Evolutionary conservation across 352 stramenopile species (phyloP), one percentile per base, ranked within the genome.

Genomic region (Phytophthora multivora): DNA sequence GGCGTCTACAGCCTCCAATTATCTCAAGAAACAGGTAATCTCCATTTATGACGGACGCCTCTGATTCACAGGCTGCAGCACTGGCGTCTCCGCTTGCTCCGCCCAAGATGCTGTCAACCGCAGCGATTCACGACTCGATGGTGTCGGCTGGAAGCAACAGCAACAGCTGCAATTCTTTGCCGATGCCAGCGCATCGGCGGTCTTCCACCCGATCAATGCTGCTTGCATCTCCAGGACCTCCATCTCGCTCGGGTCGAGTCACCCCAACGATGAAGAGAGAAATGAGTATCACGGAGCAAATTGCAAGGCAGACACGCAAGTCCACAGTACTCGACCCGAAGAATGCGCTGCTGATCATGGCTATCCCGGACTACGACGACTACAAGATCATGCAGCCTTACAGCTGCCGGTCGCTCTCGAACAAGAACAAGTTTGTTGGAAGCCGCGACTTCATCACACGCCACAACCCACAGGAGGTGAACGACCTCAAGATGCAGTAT

Each of bases 321-420:
- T 89, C 79, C 15, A 87, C 78, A 0, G 83, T 91, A 21, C 75
- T 91, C 4, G 69, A 89, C 54, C 74, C 79, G 33, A 90, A 89
- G 63, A 90, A 90, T 43, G 80, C 82, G 16, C 52, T 91, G 25
- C 55, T 86, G 58, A 72, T 89, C 39, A 76, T 91, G 53, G 82
- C 82, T 18, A 91, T 91, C 23, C 80, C 82, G 0, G 82, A 91
- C 59, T 90, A 90, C 56, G 82, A 90, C 53, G 80, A 89, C 57
- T 91, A 88, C 71, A 89, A 86, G 53, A 77, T 86, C 39, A 60
- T 91, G 63, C 78, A 89, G 51, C 82, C 82, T 3, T 91, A 91
- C 55, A 91, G 82, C 62, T 91, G 82, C 23, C 77, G 82, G 5
- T 82, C 80, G 11, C 64, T 88, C 7, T 75, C 80, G 3, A 89